Evolutionary conservation across 805 yeast species (phyloP).

Genomic region (Hanseniaspora pseudoguilliermondii): DNA sequence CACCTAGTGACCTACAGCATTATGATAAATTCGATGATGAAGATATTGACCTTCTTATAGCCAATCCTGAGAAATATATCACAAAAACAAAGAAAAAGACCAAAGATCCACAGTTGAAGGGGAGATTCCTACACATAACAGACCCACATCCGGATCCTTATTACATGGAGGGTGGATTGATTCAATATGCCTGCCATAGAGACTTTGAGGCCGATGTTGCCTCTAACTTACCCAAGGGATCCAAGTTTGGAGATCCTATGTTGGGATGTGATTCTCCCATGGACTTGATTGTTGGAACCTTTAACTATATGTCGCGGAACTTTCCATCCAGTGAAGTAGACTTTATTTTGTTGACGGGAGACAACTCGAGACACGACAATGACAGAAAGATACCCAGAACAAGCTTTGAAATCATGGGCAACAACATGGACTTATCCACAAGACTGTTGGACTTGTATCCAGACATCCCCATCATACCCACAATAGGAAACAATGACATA

Average conservation of each 20-base stretch:
- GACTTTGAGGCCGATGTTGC: conserved; percentile 20
- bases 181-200: conserved; percentile 35
- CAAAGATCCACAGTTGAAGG: conserved; percentile 36
- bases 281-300: conserved; percentile 45
- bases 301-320: conserved; percentile 53
- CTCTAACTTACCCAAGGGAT: conserved; percentile 29
- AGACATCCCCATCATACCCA: conserved; percentile 46
- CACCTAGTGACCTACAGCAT: background rate
- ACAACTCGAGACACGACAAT: conserved; percentile 72
- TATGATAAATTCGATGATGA: background rate
- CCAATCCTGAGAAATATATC: background rate
- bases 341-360: conserved; percentile 86
- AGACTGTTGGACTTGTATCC: conserved; percentile 9
- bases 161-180: conserved; percentile 41
- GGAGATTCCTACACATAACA: conserved; percentile 73
- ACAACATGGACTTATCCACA: conserved; percentile 40
- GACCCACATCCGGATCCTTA: conserved; percentile 76
- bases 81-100: background rate
- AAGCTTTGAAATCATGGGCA: conserved; percentile 54
- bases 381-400: conserved; percentile 65
- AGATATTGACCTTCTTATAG: background rate
- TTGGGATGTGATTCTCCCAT: conserved; percentile 70
- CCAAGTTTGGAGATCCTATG: conserved; percentile 61
- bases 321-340: conserved; percentile 54
- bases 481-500: conserved; percentile 77